Conservation (phyloP, 2,329 filamentous ascomycete genomes). For the Rutstroemia sp. region DNA sequence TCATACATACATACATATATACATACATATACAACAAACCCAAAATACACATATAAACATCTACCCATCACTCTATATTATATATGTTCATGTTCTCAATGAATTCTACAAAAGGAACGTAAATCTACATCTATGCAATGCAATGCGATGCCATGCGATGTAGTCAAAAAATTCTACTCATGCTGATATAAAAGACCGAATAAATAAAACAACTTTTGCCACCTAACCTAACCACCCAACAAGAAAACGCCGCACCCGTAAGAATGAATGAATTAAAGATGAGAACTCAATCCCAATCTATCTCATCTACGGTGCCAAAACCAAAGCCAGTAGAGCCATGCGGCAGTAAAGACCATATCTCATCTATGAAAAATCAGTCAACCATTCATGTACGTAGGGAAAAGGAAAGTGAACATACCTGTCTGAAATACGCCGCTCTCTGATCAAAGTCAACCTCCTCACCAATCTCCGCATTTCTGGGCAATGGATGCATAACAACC, state of each 20-base stretch:
- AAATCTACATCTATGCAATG: no score
- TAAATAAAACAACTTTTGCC: background rate
- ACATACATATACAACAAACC: background rate
- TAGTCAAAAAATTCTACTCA: no score
- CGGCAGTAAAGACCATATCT: constrained; percentile 94
- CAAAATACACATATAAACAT: background rate
- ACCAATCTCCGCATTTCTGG: constrained; percentile 84
- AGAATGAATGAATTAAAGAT: background rate
- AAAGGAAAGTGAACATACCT: constrained; percentile 56
- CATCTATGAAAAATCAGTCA: constrained; percentile 54
- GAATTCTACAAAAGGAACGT: background rate
- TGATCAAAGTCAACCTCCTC: constrained; percentile 98
- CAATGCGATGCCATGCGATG: no score
- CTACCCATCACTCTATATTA: background rate
- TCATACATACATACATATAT: background rate
- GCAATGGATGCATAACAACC: constrained; percentile 92
- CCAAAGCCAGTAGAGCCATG: constrained; percentile 92
- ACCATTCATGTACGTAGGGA: background rate
- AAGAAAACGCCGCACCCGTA: background rate
- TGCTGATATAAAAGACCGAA: no score
- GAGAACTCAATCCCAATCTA: background rate
- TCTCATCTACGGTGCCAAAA: constrained; percentile 53
- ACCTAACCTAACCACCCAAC: background rate
- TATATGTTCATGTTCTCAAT: constrained; percentile 1
- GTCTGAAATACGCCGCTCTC: constrained; percentile 94